A percentile compares a stretch with the other conserved stretches of the same genome.
Conservation (phyloP, 805 yeast genomes). For the Wickerhamomyces chambardii region DNA sequence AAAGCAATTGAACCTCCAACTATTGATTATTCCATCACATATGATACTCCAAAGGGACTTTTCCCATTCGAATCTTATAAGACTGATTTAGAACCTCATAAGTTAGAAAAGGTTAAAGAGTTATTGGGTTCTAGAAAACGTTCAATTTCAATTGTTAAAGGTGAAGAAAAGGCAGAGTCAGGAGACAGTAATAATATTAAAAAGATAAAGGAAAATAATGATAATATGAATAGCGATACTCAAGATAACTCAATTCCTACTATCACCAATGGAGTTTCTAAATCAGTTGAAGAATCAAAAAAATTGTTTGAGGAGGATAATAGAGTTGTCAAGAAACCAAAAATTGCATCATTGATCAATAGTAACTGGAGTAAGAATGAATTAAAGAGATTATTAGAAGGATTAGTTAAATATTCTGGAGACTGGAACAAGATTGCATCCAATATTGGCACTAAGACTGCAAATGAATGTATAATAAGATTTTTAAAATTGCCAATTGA, state of each 20-base stretch:
- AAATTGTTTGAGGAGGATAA: constrained; percentile 6
- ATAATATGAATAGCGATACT: no score
- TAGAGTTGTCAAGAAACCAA: constrained; percentile 23
- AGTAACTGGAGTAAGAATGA: constrained; percentile 65
- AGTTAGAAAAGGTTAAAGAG: constrained; percentile 33
- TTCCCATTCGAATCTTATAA: constrained; percentile 86
- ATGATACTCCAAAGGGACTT: constrained; percentile 87
- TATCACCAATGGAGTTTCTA: constrained; percentile 17
- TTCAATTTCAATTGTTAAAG: no score
- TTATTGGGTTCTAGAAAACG: constrained; percentile 18
- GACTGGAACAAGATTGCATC: constrained; percentile 78
- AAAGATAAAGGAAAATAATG: no score
- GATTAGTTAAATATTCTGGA: constrained; percentile 49
- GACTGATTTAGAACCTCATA: constrained; percentile 40
- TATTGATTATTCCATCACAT: constrained; percentile 67
- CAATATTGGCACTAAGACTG: constrained; percentile 56
- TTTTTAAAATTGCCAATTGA: constrained; percentile 78
- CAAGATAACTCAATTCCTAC: no score
- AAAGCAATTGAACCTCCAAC: constrained; percentile 64
- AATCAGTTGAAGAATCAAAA: constrained; percentile 20
- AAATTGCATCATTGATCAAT: constrained; percentile 23
- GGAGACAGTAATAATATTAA: constrained; percentile 4
- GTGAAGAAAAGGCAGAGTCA: constrained; percentile 1
- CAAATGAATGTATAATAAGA: constrained; percentile 73
- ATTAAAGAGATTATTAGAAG: constrained; percentile 49